Conservation (phyloP, 371 early-diverging fungal genomes). For the Mucor velutinosus region DNA sequence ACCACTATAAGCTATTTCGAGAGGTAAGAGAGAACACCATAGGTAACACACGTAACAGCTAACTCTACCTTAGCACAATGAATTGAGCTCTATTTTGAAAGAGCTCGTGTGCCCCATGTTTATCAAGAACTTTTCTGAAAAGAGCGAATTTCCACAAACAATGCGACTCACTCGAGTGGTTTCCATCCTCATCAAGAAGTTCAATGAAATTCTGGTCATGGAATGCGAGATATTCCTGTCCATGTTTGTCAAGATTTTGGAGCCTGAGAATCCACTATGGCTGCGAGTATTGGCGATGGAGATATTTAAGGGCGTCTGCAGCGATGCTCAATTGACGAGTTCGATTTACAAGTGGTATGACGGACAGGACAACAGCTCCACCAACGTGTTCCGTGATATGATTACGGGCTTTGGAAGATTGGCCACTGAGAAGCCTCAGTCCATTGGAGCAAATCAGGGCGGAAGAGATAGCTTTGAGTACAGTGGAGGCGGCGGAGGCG, state of each 20-base stretch:
- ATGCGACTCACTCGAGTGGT: constrained; percentile 87
- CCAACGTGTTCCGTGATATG: constrained; percentile 83
- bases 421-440: constrained; percentile 78
- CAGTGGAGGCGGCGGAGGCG: constrained; percentile 4
- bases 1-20: constrained; percentile 76
- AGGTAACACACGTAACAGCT: not conserved
- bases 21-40: constrained; percentile 46
- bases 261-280: constrained; percentile 82
- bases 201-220: constrained; percentile 73
- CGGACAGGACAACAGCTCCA: constrained; percentile 60
- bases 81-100: constrained; percentile 70
- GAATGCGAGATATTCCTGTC: constrained; percentile 95
- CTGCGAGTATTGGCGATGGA: constrained; percentile 90
- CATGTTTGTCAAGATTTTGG: constrained; percentile 83
- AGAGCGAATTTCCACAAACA: constrained; percentile 79
- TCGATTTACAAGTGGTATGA: constrained; percentile 82
- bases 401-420: constrained; percentile 75
- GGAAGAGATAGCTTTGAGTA: constrained; percentile 52
- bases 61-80: constrained; percentile 61
- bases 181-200: constrained; percentile 77
- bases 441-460: constrained; percentile 61
- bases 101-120: constrained; percentile 88
- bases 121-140: constrained; percentile 89
- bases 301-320: constrained; percentile 72
- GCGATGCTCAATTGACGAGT: constrained; percentile 60